These are phyloP conservation scores for Alternaria viburni DNA, from an alignment of 2,329 filamentous ascomycete genomes.

Conservation along the genomic window DNA sequence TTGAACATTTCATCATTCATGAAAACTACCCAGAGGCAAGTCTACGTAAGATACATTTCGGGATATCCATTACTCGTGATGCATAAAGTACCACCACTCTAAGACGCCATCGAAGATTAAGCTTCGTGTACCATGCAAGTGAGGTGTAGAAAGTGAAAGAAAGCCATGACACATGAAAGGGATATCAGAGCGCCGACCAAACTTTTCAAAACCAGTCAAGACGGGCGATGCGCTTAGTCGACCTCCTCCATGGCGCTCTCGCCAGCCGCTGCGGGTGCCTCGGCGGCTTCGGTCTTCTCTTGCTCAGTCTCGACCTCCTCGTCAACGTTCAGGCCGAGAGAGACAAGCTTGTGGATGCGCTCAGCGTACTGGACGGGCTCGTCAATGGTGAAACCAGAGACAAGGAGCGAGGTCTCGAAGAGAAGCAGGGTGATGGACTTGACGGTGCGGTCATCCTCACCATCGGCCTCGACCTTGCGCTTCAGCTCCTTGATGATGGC, in stretches of 20 bases:
- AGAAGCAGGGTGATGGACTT: constrained; percentile 99
- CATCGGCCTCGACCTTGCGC: constrained; percentile 97
- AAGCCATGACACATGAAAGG: constrained; percentile 49
- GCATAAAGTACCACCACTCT: constrained; percentile 41
- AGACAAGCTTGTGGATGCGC: constrained; percentile 99
- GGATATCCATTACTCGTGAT: constrained; percentile 46
- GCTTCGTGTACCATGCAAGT: constrained; percentile 42
- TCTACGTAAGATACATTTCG: constrained; percentile 45
- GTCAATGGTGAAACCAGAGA: constrained; percentile 99
- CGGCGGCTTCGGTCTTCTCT: constrained; percentile 61
- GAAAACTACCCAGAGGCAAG: constrained; percentile 36
- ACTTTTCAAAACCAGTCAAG: constrained; percentile 43
- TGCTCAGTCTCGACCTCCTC: constrained; percentile 79
- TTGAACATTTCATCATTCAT: constrained; percentile 42
- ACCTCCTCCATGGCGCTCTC: constrained; percentile 99
- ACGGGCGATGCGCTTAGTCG: constrained; percentile 68
- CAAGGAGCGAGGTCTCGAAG: constrained; percentile 97
- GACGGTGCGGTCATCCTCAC: constrained; percentile 98
- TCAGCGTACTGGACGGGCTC: constrained; percentile 97
- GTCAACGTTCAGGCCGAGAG: constrained; percentile 95
- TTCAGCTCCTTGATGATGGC: constrained; percentile 98
- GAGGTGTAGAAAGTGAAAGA: constrained; percentile 37
- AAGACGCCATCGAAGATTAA: constrained; percentile 42
- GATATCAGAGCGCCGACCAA: constrained; percentile 48
- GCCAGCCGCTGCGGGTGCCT: constrained; percentile 68